Evolutionary conservation across 768 basidiomycete genomes (phyloP).

Genomic region (Lactarius psammicola): DNA sequence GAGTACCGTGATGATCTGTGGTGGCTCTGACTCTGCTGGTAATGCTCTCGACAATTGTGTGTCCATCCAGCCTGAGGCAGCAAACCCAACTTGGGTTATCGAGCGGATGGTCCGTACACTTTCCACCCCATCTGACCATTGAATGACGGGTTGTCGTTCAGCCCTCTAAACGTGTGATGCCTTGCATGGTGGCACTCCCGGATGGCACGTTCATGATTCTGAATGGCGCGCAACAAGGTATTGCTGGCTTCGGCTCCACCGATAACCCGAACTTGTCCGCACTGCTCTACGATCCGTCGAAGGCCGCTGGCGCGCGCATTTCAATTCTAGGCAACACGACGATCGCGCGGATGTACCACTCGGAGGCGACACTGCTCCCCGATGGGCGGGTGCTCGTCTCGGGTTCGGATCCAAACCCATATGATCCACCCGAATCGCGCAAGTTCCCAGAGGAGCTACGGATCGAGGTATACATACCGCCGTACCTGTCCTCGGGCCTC

Average conservation of each 20-base stretch:
- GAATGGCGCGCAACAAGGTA: conserved; percentile 68
- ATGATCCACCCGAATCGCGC: not conserved
- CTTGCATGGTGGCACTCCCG: conserved; percentile 68
- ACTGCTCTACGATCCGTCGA: conserved; percentile 64
- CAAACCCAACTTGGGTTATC: conserved; percentile 61
- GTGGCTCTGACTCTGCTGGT: conserved; percentile 60
- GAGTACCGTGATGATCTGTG: conserved; percentile 67
- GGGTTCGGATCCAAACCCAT: conserved; percentile 57
- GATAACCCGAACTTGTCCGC: conserved; percentile 37
- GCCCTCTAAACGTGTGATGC: conserved; percentile 74
- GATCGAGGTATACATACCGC: conserved; percentile 43
- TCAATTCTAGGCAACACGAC: conserved; percentile 65
- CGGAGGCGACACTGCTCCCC: conserved; percentile 43
- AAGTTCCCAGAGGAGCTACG: conserved; percentile 76
- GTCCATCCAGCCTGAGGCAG: conserved; percentile 60
- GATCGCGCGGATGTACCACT: conserved; percentile 70
- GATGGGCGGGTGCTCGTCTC: conserved; percentile 74
- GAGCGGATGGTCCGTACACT: conserved; percentile 68
- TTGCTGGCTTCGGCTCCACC: conserved; percentile 70
- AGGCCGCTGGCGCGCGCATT: conserved; percentile 56
- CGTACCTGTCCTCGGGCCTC: conserved; percentile 68
- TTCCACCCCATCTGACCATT: not conserved
- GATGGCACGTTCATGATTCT: conserved; percentile 74
- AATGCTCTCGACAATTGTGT: conserved; percentile 68
- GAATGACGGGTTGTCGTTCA: conserved; percentile 29